Evolutionary conservation across 2,329 filamentous ascomycete genomes (phyloP).

Genomic region (Conoideocrella luteorostrata): DNA sequence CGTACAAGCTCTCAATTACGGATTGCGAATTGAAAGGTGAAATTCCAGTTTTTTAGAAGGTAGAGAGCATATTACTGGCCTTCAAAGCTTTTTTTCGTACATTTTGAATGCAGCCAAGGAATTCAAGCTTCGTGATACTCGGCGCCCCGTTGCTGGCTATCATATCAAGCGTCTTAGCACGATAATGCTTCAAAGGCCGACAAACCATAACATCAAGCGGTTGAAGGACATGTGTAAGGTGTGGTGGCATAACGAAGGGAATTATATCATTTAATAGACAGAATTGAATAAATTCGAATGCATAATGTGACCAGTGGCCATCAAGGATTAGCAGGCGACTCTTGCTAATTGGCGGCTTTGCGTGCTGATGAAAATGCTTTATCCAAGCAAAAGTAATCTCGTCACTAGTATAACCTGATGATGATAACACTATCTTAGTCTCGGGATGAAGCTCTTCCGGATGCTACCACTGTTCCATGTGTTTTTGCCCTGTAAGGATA

Average conservation of each 20-base stretch:
- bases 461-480: slow-evolving; percentile 13
- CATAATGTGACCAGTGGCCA: slow-evolving; percentile 28
- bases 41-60: slow-evolving; percentile 5
- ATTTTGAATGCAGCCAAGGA: background rate
- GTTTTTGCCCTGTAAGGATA: too few relatives aligned
- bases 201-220: slow-evolving; percentile 6
- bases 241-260: background rate
- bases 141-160: background rate
- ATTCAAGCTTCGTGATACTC: slow-evolving; percentile 6
- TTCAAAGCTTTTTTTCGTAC: slow-evolving; percentile 2
- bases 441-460: slow-evolving; percentile 15
- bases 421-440: slow-evolving; percentile 22
- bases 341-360: slow-evolving; percentile 16
- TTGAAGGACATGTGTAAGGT: slow-evolving; percentile 7
- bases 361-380: slow-evolving; percentile 28
- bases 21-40: background rate
- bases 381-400: slow-evolving; percentile 26
- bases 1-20: background rate
- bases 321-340: slow-evolving; percentile 31
- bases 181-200: slow-evolving; percentile 4
- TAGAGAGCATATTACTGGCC: background rate
- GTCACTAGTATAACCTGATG: slow-evolving; percentile 29
- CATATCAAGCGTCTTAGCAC: slow-evolving; percentile 3
- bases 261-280: slow-evolving; percentile 31
- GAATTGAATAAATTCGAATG: slow-evolving; percentile 25